Percentiles rank a stretch among this genome's conserved stretches.
Conservation (phyloP, 1,284 basidiomycete genomes). For the Papiliotrema flavescens region DNA sequence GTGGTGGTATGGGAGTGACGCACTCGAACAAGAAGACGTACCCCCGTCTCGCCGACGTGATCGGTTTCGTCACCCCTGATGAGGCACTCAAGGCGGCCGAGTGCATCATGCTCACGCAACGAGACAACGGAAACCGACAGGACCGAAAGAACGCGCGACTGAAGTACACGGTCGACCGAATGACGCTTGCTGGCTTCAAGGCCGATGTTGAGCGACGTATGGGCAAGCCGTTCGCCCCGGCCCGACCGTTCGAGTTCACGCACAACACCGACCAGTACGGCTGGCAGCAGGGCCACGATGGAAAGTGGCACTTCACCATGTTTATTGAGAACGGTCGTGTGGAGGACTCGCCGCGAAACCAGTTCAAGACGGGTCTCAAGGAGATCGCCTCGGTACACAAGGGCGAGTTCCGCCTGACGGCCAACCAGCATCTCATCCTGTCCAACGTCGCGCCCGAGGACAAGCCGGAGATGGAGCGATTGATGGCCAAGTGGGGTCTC, state of each 20-base stretch:
- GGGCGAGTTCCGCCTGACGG: constrained; percentile 85
- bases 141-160: constrained; percentile 80
- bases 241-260: constrained; percentile 76
- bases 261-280: constrained; percentile 92
- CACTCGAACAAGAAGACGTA: constrained; percentile 99
- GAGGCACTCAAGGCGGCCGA: constrained; percentile 85
- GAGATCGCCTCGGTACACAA: constrained; percentile 94
- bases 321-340: constrained; percentile 98
- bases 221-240: constrained; percentile 71
- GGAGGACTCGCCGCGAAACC: constrained; percentile 81
- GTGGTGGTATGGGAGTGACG: constrained; percentile 99
- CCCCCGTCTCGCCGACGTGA: constrained; percentile 78
- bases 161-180: constrained; percentile 96
- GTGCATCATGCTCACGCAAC: constrained; percentile 87
- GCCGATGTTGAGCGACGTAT: constrained; percentile 85
- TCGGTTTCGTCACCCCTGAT: constrained; percentile 89
- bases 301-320: constrained; percentile 85
- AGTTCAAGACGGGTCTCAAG: constrained; percentile 89
- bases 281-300: constrained; percentile 83
- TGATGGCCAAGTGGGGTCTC: constrained; percentile 83
- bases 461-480: constrained; percentile 68
- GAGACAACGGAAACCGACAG: constrained; percentile 91
- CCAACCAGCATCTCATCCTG: constrained; percentile 92
- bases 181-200: constrained; percentile 82
- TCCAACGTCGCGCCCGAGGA: constrained; percentile 76